Evolutionary conservation across 331 rosid genomes (phyloP).

Genomic region (Acacia pycnantha): DNA sequence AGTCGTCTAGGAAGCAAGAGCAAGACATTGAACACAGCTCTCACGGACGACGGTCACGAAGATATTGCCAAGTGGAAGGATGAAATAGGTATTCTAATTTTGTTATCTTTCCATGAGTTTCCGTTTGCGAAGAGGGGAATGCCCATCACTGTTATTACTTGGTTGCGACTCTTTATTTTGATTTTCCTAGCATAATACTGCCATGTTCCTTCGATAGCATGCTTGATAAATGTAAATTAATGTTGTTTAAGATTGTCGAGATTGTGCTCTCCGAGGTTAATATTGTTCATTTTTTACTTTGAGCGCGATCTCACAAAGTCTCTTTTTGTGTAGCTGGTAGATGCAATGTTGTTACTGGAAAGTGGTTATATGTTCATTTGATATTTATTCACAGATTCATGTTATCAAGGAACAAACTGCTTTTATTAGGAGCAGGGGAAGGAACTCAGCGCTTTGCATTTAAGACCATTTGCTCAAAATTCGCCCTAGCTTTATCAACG

Average conservation of each 20-base stretch:
- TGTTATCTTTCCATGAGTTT: neutral
- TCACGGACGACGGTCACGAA: neutral
- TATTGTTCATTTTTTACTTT: neutral
- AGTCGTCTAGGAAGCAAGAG: neutral
- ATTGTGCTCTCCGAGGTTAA: neutral
- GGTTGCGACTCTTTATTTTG: neutral
- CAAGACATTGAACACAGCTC: neutral
- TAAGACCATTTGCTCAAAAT: constrained; percentile 64
- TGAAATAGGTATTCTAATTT: neutral
- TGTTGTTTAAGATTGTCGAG: neutral
- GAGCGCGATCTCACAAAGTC: neutral
- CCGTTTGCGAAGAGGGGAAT: neutral
- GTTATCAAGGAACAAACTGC: neutral
- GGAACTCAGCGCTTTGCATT: constrained; percentile 90
- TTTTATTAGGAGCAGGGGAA: constrained; percentile 25
- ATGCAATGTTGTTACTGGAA: neutral
- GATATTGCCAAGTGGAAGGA: neutral
- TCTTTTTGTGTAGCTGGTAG: neutral
- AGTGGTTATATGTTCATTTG: neutral
- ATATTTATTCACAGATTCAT: neutral
- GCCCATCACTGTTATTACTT: neutral
- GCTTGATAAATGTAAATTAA: neutral
- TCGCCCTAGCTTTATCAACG: constrained; percentile 41
- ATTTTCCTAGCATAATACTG: neutral
- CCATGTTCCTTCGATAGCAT: neutral